These are phyloP conservation scores for Stygiomarasmius scandens DNA, from an alignment of 1,284 basidiomycete genomes.

Conservation along the genomic window DNA sequence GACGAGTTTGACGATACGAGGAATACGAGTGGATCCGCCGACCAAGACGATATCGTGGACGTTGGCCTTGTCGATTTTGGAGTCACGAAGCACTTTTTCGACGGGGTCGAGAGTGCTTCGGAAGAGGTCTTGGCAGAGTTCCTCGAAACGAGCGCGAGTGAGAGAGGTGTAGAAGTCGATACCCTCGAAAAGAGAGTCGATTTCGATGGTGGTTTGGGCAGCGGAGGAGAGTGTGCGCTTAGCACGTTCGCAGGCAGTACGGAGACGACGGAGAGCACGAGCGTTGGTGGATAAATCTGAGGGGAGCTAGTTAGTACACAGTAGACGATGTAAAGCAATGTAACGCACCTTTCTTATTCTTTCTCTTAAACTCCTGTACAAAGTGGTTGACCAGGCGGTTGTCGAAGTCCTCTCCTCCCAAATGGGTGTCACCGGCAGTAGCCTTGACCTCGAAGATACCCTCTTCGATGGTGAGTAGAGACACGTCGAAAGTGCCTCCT, in stretches of 20 bases:
- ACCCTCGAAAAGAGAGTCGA: conserved; percentile 97
- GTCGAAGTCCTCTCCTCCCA: conserved; percentile 70
- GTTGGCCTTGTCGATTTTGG: conserved; percentile 95
- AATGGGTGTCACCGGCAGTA: conserved; percentile 73
- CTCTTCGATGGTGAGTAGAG: conserved; percentile 67
- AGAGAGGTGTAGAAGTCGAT: conserved; percentile 99
- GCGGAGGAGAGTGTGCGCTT: conserved; percentile 98
- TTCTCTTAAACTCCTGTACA: conserved; percentile 22
- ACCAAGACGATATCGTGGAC: conserved; percentile 98
- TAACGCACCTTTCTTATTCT: conserved; percentile 21
- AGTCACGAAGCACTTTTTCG: conserved; percentile 97
- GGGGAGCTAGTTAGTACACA: not conserved
- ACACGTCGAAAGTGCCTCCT: conserved; percentile 80
- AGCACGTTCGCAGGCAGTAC: conserved; percentile 97
- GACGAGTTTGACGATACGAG: conserved; percentile 96
- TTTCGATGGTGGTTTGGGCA: conserved; percentile 96
- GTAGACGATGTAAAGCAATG: not conserved
- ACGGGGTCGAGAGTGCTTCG: conserved; percentile 96
- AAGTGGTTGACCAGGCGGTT: conserved; percentile 83
- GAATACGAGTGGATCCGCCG: conserved; percentile 98
- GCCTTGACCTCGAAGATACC: conserved; percentile 74
- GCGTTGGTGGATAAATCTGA: conserved; percentile 88
- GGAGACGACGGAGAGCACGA: conserved; percentile 95
- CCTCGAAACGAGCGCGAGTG: conserved; percentile 99
- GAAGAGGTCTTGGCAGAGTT: conserved; percentile 97